Conservation (phyloP, 2,329 filamentous ascomycete genomes). For the Elsinoe australis region DNA sequence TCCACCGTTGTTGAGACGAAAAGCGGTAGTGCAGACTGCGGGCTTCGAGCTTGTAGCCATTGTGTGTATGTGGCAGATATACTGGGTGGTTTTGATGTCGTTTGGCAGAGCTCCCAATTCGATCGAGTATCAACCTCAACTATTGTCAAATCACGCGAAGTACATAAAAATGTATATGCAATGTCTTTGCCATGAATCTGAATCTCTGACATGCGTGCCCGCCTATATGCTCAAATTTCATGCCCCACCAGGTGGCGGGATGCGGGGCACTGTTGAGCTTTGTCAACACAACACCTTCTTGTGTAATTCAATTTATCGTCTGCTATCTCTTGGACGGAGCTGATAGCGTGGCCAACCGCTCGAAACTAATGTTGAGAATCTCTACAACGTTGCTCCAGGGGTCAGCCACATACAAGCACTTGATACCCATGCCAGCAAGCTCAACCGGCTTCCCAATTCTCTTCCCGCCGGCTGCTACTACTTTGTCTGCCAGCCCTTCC, state of each 20-base stretch:
- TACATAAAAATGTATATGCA: too few species aligned
- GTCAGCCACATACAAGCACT: conserved; percentile 26
- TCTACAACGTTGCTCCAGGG: conserved; percentile 30
- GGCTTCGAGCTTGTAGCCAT: background rate
- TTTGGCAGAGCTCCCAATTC: too few species aligned
- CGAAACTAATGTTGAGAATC: conserved; percentile 23
- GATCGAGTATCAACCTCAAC: too few species aligned
- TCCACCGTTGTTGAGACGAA: background rate
- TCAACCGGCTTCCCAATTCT: conserved; percentile 27
- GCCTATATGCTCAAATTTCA: too few species aligned
- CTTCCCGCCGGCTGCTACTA: conserved; percentile 26
- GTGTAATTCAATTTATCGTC: too few species aligned
- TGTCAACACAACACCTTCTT: too few species aligned
- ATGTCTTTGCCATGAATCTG: too few species aligned
- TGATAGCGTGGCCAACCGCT: conserved; percentile 16
- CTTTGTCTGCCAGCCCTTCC: conserved; percentile 26
- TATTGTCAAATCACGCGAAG: too few species aligned
- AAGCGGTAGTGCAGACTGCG: background rate
- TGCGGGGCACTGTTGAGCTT: too few species aligned
- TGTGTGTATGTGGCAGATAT: background rate
- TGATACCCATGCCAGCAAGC: conserved; percentile 20
- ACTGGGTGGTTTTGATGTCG: too few species aligned
- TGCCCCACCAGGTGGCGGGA: too few species aligned
- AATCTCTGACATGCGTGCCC: too few species aligned
- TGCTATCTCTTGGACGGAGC: background rate